These are phyloP conservation scores for Medicago lupulina DNA, from an alignment of 306 rosid genomes.

Conservation along the genomic window DNA sequence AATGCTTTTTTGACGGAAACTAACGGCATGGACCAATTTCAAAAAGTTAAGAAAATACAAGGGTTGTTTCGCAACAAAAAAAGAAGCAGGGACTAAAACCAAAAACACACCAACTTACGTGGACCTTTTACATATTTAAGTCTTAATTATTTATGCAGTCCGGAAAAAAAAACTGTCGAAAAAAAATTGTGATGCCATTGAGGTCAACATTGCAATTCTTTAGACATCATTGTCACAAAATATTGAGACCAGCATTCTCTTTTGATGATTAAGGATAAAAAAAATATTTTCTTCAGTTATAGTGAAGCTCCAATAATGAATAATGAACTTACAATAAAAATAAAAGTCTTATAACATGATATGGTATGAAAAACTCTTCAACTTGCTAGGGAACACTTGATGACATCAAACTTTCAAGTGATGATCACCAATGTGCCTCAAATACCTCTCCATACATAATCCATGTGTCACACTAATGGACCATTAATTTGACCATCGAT, in stretches of 20 bases:
- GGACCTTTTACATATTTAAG: no score
- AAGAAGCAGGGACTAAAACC: no score
- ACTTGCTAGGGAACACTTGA: conserved; percentile 4
- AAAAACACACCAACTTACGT: no score
- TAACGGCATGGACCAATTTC: no score
- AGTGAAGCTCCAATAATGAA: conserved; percentile 24
- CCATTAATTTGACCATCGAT: conserved; percentile 17
- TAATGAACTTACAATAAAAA: conserved; percentile 14
- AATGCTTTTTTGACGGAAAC: no score
- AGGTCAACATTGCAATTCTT: no score
- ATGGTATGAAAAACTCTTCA: conserved; percentile 1
- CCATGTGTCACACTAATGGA: neutral
- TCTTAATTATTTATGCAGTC: no score
- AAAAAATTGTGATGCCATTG: neutral
- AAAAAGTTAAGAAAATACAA: no score
- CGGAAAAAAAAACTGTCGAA: no score
- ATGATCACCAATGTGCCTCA: conserved; percentile 10
- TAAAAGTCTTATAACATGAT: neutral
- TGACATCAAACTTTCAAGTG: neutral
- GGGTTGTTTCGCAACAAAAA: no score
- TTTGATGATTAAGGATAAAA: neutral
- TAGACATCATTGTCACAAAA: neutral
- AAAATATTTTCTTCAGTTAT: neutral
- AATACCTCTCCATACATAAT: conserved; percentile 3
- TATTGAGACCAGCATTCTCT: neutral